Evolutionary conservation across 1,284 basidiomycete species (phyloP).

Genomic region (Pseudozyma hubeiensis): DNA sequence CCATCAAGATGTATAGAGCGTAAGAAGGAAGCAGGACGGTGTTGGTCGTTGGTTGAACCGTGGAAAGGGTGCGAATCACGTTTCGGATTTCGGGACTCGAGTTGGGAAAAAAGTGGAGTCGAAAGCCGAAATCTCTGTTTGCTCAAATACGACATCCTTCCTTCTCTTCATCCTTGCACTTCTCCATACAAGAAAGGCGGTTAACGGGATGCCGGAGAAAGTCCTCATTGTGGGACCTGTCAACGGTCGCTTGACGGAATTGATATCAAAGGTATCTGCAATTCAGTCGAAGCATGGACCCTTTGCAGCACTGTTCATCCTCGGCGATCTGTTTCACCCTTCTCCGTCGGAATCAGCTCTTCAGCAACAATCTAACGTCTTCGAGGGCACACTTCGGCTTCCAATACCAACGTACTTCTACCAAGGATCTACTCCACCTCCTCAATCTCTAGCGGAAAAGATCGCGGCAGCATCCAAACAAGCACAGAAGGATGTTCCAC

Average conservation of each 20-base stretch:
- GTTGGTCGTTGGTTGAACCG: neutral
- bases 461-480: conserved; percentile 8
- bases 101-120: conserved; percentile 15
- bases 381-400: conserved; percentile 77
- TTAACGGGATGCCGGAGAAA: conserved; percentile 27
- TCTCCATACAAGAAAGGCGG: neutral
- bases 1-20: too few species aligned
- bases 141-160: neutral
- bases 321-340: conserved; percentile 87
- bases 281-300: conserved; percentile 95
- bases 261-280: conserved; percentile 83
- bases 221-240: conserved; percentile 89
- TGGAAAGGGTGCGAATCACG: neutral
- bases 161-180: conserved; percentile 3
- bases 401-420: conserved; percentile 93
- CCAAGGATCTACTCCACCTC: conserved; percentile 75
- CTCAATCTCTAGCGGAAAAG: conserved; percentile 3
- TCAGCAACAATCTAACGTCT: conserved; percentile 74
- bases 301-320: conserved; percentile 86
- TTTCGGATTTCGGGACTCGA: conserved; percentile 24
- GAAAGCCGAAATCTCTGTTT: neutral
- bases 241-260: conserved; percentile 78
- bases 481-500: neutral
- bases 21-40: neutral
- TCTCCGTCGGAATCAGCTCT: conserved; percentile 59